These are phyloP conservation scores for Russula vinacea DNA, from an alignment of 768 basidiomycete genomes.

Conservation along the genomic window DNA sequence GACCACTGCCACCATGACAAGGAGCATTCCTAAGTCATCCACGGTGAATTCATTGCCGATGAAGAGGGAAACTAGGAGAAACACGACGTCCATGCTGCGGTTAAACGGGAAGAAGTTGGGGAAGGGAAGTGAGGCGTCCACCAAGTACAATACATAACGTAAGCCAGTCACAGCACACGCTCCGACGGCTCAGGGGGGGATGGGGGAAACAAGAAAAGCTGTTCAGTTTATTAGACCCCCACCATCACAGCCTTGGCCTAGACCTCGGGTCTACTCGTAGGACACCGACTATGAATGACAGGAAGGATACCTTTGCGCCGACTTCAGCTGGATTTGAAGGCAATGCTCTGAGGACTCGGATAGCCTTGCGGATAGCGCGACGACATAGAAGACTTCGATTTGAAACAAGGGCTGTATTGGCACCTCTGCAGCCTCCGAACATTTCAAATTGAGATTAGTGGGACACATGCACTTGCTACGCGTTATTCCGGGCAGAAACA, in stretches of 20 bases:
- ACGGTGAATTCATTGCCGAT: neutral
- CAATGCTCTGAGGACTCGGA: no score
- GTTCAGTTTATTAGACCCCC: neutral
- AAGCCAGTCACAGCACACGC: no score
- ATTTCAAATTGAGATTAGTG: neutral
- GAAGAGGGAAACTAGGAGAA: neutral
- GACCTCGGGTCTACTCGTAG: neutral
- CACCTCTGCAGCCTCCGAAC: neutral
- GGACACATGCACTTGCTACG: neutral
- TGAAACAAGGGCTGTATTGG: neutral
- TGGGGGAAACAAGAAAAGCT: neutral
- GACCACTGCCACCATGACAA: neutral
- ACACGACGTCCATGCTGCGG: neutral
- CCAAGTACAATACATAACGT: no score
- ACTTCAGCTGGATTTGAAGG: neutral
- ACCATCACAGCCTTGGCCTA: constrained; percentile 4
- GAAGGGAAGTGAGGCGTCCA: neutral
- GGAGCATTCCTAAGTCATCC: neutral
- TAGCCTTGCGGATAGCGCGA: neutral
- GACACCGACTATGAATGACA: neutral
- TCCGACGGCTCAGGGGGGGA: neutral
- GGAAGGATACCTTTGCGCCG: neutral
- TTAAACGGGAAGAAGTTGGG: neutral
- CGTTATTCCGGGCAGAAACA: neutral
- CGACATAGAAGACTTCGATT: neutral